Conservation (phyloP, 768 basidiomycete genomes). For the Naganishia randhawae region DNA sequence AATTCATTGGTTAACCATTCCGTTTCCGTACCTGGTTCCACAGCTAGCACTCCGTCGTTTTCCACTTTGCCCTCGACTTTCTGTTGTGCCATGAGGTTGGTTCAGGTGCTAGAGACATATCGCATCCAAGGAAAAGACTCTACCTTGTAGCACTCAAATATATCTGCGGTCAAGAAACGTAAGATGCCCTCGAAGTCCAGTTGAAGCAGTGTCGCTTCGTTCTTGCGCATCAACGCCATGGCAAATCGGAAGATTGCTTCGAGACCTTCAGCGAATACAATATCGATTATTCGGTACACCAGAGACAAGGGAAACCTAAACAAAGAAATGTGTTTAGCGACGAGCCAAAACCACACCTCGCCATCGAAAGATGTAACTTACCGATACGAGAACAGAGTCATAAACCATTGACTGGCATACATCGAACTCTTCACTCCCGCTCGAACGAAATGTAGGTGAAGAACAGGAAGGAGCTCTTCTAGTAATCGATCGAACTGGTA, state of each 20-base stretch:
- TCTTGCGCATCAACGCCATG: slow-evolving; percentile 76
- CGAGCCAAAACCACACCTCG: background rate
- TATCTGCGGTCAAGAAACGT: slow-evolving; percentile 69
- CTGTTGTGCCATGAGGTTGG: background rate
- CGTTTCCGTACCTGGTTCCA: slow-evolving; percentile 45
- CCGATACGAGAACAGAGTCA: slow-evolving; percentile 95
- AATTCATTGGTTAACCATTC: slow-evolving; percentile 72
- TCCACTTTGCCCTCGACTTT: background rate
- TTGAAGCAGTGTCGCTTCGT: slow-evolving; percentile 70
- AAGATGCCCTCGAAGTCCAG: slow-evolving; percentile 91
- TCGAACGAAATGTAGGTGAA: slow-evolving; percentile 87
- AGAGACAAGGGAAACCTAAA: slow-evolving; percentile 87
- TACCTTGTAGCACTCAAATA: slow-evolving; percentile 76
- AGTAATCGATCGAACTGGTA: slow-evolving; percentile 88
- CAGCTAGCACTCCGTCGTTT: slow-evolving; percentile 27
- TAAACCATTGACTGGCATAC: slow-evolving; percentile 98
- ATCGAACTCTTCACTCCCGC: slow-evolving; percentile 96
- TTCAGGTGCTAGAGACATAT: background rate
- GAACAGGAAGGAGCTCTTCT: slow-evolving; percentile 85
- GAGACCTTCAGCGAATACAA: slow-evolving; percentile 90
- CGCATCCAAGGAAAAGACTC: background rate
- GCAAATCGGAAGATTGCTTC: slow-evolving; percentile 97
- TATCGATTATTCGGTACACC: slow-evolving; percentile 94
- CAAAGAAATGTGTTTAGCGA: background rate
- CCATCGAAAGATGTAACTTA: slow-evolving; percentile 47